Conservation (phyloP, 768 basidiomycete species). For the Chlorophyllum brunneum region DNA sequence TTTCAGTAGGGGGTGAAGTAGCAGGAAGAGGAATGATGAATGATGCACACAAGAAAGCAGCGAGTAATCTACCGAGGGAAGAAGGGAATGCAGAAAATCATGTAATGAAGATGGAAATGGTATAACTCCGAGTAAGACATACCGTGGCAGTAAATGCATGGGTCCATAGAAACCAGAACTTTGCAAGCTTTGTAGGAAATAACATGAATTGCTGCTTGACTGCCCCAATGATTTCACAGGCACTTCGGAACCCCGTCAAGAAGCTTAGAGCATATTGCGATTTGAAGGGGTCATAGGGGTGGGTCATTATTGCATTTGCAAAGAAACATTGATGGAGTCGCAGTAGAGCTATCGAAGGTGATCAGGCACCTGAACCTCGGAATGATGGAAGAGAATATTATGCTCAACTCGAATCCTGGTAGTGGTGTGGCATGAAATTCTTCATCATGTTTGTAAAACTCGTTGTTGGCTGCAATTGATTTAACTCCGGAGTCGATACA, state of each 20-base stretch:
- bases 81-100: no score
- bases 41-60: no score
- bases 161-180: conserved; percentile 74
- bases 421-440: conserved; percentile 72
- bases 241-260: conserved; percentile 63
- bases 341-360: conserved; percentile 44
- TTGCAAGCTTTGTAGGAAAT: conserved; percentile 54
- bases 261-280: conserved; percentile 65
- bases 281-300: conserved; percentile 64
- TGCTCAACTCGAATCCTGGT: conserved; percentile 66
- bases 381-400: no score
- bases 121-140: no score
- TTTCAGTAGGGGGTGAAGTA: no score
- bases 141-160: conserved; percentile 67
- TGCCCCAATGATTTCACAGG: conserved; percentile 51
- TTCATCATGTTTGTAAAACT: conserved; percentile 58
- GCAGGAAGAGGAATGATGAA: not conserved
- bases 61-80: no score
- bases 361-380: no score
- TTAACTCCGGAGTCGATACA: not conserved
- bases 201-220: conserved; percentile 44
- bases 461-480: not conserved
- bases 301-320: conserved; percentile 64
- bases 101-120: no score
- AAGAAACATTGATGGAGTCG: conserved; percentile 78